These are phyloP conservation scores for Avena eriantha DNA, from an alignment of 176 grass and related monocot genomes.

Conservation along the genomic window DNA sequence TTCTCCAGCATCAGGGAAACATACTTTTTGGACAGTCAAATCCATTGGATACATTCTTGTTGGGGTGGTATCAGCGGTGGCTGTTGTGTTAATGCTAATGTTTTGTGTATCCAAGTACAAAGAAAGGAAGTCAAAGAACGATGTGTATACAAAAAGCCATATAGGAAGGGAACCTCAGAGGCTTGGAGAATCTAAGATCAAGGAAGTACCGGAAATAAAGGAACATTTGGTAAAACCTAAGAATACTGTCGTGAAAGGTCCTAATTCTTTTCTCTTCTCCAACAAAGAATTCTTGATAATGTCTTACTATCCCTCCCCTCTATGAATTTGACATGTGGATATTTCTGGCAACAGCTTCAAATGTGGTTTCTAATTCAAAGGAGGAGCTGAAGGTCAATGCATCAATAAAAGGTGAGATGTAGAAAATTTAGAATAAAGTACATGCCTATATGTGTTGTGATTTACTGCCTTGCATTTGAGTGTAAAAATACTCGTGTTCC, in stretches of 20 bases:
- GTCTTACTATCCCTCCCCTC: background rate
- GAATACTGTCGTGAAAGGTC: conserved; percentile 73
- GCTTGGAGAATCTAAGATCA: conserved; percentile 63
- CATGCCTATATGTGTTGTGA: background rate
- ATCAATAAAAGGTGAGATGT: conserved; percentile 53
- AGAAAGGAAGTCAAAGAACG: conserved; percentile 60
- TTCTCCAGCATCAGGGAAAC: conserved; percentile 46
- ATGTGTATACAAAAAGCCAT: conserved; percentile 52
- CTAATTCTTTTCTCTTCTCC: conserved; percentile 38
- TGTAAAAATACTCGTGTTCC: background rate
- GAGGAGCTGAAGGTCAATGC: conserved; percentile 50
- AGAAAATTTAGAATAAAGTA: conserved; percentile 14
- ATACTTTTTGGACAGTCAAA: conserved; percentile 62
- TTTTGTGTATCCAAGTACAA: conserved; percentile 85
- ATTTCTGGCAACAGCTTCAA: conserved; percentile 38
- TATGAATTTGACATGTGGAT: background rate
- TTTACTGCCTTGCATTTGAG: conserved; percentile 26
- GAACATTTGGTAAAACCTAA: conserved; percentile 49
- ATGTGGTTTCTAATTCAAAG: conserved; percentile 47
- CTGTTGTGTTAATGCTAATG: conserved; percentile 63
- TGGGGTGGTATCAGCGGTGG: conserved; percentile 65
- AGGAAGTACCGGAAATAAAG: conserved; percentile 59
- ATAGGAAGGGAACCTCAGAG: conserved; percentile 54
- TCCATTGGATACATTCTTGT: conserved; percentile 81
- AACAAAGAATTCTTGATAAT: conserved; percentile 4